Base-by-base conservation (phyloP, 768 basidiomycete genomes). In the Chalciporus piperatus region DNA sequence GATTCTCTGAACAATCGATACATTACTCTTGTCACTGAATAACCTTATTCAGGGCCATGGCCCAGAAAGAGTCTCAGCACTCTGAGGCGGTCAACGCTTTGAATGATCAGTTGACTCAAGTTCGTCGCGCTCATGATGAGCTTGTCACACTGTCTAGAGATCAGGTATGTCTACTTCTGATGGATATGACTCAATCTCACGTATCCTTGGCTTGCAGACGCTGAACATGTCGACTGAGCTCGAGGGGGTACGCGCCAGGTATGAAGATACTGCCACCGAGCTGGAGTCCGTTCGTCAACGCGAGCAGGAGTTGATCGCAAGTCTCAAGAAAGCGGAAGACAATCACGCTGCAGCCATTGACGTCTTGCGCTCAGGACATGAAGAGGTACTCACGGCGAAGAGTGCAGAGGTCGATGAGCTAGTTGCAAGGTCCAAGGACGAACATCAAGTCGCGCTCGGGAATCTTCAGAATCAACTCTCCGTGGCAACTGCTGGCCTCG, bases 21-120 rank as follows among this genome's bases (percentile, higher is more conserved):
- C 39, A 41, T 27, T 27, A 30, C 49, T 45, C 28, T 38, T 25
- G 44, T 46, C 52, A 40, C 54, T 54, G 10, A 63, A 37, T 25
- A 16, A 40, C 16, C 33, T 9, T 41, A 41, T 60, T 12, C 52
- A 97, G 93, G 56, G 92, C 96, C 3, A 98, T 98, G 96, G 95
- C 95, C 3, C 87, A 91, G 72, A 98, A 98, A 67, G 97, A 99
- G 68, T 87, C 91, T 4, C 76, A 84, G 30, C 96, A 98, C 65
- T 82, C 83, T 32, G 91, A 96, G 62, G 65, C 80, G 20, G 87
- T 97, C 23, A 85, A 91, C 38, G 73, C 74, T 28, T 76, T 98
- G 56, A 84, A 83, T 40, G 63, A 73, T 13, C 82, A 95, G 61
- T 75, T 97, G 20, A 66, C 58, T 60, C 76, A 84, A 58, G 81